Conservation (phyloP, 129 eudicot genomes). For the Daucus carota region DNA sequence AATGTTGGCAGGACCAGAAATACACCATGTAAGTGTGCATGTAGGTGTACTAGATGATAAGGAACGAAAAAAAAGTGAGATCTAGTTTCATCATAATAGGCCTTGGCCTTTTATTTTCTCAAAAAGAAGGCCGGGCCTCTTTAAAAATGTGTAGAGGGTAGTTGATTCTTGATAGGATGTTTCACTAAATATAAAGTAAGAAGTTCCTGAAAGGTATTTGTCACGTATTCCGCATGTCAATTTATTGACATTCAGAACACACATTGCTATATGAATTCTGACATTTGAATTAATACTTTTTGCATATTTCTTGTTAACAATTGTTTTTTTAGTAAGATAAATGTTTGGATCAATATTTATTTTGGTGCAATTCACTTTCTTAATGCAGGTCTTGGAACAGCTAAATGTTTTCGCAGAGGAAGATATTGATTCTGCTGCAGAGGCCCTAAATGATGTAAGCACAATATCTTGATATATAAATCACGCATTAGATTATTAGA, state of each 20-base stretch:
- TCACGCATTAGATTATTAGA: neutral
- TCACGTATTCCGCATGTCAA: neutral
- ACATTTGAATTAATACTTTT: neutral
- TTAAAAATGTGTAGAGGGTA: too few relatives aligned
- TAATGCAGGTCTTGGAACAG: slow-evolving; percentile 56
- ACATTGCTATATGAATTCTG: neutral
- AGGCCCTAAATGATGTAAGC: slow-evolving; percentile 90
- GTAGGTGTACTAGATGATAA: neutral
- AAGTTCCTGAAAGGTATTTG: neutral
- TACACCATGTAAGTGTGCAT: neutral
- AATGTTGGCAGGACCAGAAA: neutral
- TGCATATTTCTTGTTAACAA: neutral
- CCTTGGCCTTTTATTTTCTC: neutral
- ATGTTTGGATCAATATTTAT: neutral
- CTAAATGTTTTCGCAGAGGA: slow-evolving; percentile 77
- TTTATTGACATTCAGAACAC: neutral
- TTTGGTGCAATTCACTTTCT: neutral
- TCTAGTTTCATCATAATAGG: neutral
- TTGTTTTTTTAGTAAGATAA: neutral
- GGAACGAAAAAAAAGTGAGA: neutral
- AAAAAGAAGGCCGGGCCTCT: neutral
- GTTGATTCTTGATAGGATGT: neutral
- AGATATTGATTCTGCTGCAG: slow-evolving; percentile 89
- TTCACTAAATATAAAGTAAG: neutral
- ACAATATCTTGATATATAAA: slow-evolving; percentile 1